Evolutionary conservation across 2,329 filamentous ascomycete genomes (phyloP).

Genomic region (Talaromyces verruculosus): DNA sequence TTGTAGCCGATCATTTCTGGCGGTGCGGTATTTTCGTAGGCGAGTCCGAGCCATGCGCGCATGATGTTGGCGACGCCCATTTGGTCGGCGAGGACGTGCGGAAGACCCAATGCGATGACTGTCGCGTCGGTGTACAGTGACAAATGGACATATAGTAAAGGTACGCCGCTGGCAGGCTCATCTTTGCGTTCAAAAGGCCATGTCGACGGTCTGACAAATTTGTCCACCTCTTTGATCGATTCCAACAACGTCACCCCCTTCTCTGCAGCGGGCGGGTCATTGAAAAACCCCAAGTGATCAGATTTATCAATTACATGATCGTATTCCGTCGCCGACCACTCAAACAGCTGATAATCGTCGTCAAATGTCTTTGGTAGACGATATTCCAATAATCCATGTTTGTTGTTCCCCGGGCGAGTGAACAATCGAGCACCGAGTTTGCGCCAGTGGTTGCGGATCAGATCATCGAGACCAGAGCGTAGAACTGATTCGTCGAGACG

Average conservation of each 20-base stretch:
- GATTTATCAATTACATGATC: neutral
- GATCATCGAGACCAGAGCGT: neutral
- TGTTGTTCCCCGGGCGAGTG: neutral
- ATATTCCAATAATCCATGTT: conserved; percentile 2
- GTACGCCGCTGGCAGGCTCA: neutral
- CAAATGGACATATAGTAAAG: neutral
- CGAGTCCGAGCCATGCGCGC: conserved; percentile 2
- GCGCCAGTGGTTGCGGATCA: conserved; percentile 15
- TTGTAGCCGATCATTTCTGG: conserved; percentile 4
- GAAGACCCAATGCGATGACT: neutral
- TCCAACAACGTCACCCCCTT: neutral
- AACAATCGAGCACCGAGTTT: conserved; percentile 4
- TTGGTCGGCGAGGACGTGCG: conserved; percentile 3
- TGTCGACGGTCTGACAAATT: neutral
- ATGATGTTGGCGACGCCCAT: conserved; percentile 5
- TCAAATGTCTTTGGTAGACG: neutral
- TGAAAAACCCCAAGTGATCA: neutral
- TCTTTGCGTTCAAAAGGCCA: neutral
- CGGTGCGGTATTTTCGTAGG: neutral
- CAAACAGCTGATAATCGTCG: neutral
- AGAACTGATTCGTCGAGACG: neutral
- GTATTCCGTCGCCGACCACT: neutral
- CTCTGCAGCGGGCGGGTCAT: neutral
- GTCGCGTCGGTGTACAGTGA: conserved; percentile 6
- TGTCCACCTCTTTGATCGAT: neutral